Base-by-base conservation (phyloP, 2,329 filamentous ascomycete genomes). In the Plectosphaerella cucumerina region DNA sequence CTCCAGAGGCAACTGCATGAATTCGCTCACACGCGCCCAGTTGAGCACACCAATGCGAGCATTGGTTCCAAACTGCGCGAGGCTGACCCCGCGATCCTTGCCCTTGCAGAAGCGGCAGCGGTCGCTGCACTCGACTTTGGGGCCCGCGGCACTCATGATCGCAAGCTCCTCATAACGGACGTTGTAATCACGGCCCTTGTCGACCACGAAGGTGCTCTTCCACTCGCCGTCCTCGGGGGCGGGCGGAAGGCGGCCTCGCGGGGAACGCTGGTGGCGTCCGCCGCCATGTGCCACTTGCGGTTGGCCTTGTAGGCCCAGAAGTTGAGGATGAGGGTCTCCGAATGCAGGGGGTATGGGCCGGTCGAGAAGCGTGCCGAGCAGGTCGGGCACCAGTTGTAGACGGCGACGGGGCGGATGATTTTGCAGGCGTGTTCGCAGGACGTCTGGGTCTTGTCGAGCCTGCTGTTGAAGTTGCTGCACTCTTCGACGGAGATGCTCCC, bases 261-360 rank as follows among this genome's bases (percentile, higher is more conserved):
- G 23, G 53, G 50, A 2, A 54, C 34, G 15, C 15, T 20, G 4
- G 17, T 5, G 5, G 50, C 18, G 2, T 50, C 41, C 9, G 49
- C 50, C 2, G 45, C 23, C 5, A n/a, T 17, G 45, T 35, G 15
- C 53, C 37, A 45, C 14, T 31, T 33, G 9, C 46, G 33, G 6
- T 14, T 17, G n/a, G 37, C 33, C 23, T 55, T 55, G 50, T 50
- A 55, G 4, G 35, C 21, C 53, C 53, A 55, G 31, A 48, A 55
- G 12, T 48, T 50, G 9, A 21, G 23, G n/a, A 53, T 12, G 4
- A 53, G 22, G 1, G 26, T n/a, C 17, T 23, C 35, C 15, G 50
- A 37, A n/a, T 15, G 44, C 20, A 47, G n/a, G 4, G 20, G 8
- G 21, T 34, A 33, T 10, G 46, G 14, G 26, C 23, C 17, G 31